Percentiles rank a stretch among this genome's conserved stretches.
These are phyloP conservation scores for Heterobasidion occidentale DNA, from an alignment of 1,284 basidiomycete genomes.

Conservation along the genomic window DNA sequence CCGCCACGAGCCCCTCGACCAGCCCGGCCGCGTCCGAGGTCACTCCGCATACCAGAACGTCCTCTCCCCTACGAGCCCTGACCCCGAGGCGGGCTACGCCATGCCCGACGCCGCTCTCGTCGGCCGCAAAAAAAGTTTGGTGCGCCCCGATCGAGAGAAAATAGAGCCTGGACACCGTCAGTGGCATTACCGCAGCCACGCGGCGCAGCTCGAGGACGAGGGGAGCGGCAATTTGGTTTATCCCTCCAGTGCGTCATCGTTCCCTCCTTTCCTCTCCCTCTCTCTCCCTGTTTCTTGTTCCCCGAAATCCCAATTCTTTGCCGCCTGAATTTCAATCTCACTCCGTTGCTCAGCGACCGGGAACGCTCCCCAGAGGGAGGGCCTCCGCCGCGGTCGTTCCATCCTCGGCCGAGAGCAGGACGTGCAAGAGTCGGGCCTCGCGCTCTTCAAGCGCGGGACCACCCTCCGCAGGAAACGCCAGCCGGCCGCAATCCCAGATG, in stretches of 20 bases:
- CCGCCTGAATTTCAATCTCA: background rate
- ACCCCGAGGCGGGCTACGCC: slow-evolving; percentile 33
- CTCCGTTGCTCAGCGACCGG: slow-evolving; percentile 58
- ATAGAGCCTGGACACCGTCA: slow-evolving; percentile 93
- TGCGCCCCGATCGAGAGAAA: slow-evolving; percentile 92
- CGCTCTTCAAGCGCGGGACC: slow-evolving; percentile 77
- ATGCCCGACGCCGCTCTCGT: slow-evolving; percentile 31
- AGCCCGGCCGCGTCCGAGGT: slow-evolving; percentile 34
- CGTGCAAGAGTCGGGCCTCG: slow-evolving; percentile 79
- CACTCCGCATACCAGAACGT: slow-evolving; percentile 51
- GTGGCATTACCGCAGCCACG: slow-evolving; percentile 92
- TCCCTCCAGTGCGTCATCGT: slow-evolving; percentile 63
- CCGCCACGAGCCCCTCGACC: slow-evolving; percentile 46
- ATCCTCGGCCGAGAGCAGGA: slow-evolving; percentile 84
- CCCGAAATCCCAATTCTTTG: background rate
- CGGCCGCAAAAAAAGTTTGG: slow-evolving; percentile 86
- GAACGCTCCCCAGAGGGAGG: slow-evolving; percentile 62
- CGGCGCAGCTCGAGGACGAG: slow-evolving; percentile 73
- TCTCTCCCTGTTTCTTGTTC: background rate
- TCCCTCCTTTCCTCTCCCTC: slow-evolving; percentile 1
- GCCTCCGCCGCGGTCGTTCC: slow-evolving; percentile 78
- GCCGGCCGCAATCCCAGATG: slow-evolving; percentile 28
- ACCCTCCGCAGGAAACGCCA: slow-evolving; percentile 66
- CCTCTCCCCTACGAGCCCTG: slow-evolving; percentile 31
- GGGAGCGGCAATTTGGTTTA: slow-evolving; percentile 51